Evolutionary conservation across 345 rosid species (phyloP).

Genomic region (Balakata baccata): DNA sequence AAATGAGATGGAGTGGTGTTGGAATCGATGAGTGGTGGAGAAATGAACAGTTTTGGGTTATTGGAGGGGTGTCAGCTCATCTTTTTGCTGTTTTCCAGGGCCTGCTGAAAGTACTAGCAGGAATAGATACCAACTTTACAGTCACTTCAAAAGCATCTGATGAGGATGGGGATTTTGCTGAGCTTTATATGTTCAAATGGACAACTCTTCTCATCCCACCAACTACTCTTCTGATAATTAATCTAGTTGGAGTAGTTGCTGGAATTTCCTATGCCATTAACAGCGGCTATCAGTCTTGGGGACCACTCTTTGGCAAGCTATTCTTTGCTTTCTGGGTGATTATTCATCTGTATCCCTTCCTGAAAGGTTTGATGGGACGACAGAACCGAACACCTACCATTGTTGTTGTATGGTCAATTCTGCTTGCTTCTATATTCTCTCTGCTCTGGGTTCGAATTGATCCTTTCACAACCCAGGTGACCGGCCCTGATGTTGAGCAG

Average conservation of each 20-base stretch:
- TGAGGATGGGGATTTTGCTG: constrained; percentile 30
- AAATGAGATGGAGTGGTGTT: constrained; percentile 49
- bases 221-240: constrained; percentile 43
- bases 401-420: constrained; percentile 43
- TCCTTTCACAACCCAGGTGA: constrained; percentile 38
- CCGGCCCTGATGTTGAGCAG: constrained; percentile 34
- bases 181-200: constrained; percentile 44
- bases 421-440: constrained; percentile 45
- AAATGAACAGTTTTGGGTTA: constrained; percentile 48
- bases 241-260: constrained; percentile 41
- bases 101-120: constrained; percentile 37
- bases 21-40: constrained; percentile 53
- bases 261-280: constrained; percentile 37
- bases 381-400: constrained; percentile 43
- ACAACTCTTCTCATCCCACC: constrained; percentile 43
- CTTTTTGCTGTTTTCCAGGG: constrained; percentile 43
- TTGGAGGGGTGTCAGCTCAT: constrained; percentile 43
- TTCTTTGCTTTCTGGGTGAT: constrained; percentile 50
- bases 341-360: constrained; percentile 44
- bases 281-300: constrained; percentile 43
- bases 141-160: constrained; percentile 32
- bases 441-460: constrained; percentile 40
- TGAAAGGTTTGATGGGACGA: constrained; percentile 40
- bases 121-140: constrained; percentile 29
- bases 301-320: constrained; percentile 42